Base-by-base conservation (phyloP, 2,329 filamentous ascomycete genomes). In the Talaromyces sp. region DNA sequence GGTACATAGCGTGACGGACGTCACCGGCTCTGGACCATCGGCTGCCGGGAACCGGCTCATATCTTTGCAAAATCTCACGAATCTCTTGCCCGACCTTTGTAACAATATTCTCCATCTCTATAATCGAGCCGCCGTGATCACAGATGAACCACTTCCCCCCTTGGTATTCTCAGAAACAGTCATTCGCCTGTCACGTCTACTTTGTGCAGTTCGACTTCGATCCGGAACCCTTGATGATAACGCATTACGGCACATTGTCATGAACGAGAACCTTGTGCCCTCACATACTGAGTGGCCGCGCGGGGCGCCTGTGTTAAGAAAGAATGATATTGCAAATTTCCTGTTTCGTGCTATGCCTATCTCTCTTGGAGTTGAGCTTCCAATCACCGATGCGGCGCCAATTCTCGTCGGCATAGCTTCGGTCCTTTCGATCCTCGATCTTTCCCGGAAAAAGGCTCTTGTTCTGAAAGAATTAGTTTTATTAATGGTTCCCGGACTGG, bases 361-460 rank as follows among this genome's bases (percentile, higher is more conserved):
- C 3, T 84, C 84, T 4, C 78, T 82, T 25, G 69, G 74, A 16
- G 81, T 85, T 6, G 83, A 87, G 0, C 79, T 96, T 59, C 89
- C 88, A 2, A 85, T 89, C 3, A 86, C 87, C 9, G 93, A 96
- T 75, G 84, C 90, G 23, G 86, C 91, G 11, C 86, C 89, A 9
- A 88, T 97, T 39, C 81, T 97, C 16, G 88, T 92, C 67, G 93
- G 92, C 12, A 92, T 98, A 67, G 89, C 92, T 7, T 87, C 90
- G n/a, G 86, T 96, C n/a, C 80, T 97, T 9, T 89, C 91, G 0
- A 82, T 86, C 5, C 77, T 99, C 7, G 91, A 91, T 1, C 85
- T 93, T 64, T 86, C 92, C 64, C 85, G 95, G 63, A 98, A 97
- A 77, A 96, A 96, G 75, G 92, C 91, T 4, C 89, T 98, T 78